Base-by-base conservation (phyloP, 768 basidiomycete species). In the Kwoniella sp. region DNA sequence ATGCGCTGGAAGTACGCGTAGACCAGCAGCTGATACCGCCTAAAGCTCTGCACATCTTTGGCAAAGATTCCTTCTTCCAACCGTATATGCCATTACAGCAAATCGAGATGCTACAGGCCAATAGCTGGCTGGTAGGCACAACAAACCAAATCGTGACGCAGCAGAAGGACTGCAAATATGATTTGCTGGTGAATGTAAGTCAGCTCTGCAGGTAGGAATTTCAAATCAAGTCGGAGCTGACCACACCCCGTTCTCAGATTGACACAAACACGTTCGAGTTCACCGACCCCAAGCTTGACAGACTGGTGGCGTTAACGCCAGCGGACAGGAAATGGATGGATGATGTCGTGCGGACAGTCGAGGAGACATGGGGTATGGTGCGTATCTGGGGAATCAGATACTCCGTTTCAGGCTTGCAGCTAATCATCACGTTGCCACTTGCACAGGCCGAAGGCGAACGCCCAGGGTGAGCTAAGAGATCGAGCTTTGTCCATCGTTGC, bases 251-350 rank as follows among this genome's bases (percentile, higher is more conserved):
- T 29, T 30, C 26, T 21, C 49, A 96, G 92, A 88, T 90, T 33
- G 96, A 98, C 74, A 89, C 87, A 0, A 90, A 88, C 5, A 82
- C 83, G 1, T 86, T 98, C 62, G 94, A 97, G 71, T 93, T 96
- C 82, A 84, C 88, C 44, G 88, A 97, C 77, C 85, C 88, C 2
- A 87, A 84, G 73, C 74, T 96, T 6, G 93, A 95, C 69, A 85
- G 89, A 27, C 82, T 88, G 33, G 86, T 88, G 22, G 86, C 85
- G 5, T 81, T 99, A 68, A 97, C 95, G 1, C 83, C 96, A 0
- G 92, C 94, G 0, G 96, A 98, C 78, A 83, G 95, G 63, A 94
- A 91, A 79, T 99, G 96, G 96, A 91, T 98, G 85, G 94, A 98
- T 74, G 92, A 95, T 69, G 75, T 82, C 1, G 77, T 80, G 7